phyloP scores from a whole-genome alignment of 208 protist species.

The Trypanosoma rangeli region DNA sequence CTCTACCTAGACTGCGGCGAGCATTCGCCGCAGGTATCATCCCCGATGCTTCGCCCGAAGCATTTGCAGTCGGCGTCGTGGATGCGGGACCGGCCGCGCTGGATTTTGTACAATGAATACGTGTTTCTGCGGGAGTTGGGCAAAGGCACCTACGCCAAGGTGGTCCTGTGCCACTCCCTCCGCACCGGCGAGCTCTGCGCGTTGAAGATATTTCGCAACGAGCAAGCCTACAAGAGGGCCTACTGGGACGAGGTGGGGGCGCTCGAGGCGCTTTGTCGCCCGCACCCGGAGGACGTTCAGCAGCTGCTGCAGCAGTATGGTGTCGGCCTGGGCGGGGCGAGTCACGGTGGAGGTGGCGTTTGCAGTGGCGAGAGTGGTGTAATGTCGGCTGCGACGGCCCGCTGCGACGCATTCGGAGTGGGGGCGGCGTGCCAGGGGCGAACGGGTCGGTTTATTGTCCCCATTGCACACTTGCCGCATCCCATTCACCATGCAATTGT shows the following conservation, averaged over 20 bases:
- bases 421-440: constrained; percentile 21
- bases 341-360: not conserved
- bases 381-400: not conserved
- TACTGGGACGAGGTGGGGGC: constrained; percentile 75
- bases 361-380: not conserved
- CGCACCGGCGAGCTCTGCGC: constrained; percentile 38
- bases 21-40: not conserved
- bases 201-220: constrained; percentile 80
- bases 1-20: constrained; percentile 27
- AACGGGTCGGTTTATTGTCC: constrained; percentile 58
- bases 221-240: constrained; percentile 62
- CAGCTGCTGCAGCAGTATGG: constrained; percentile 28
- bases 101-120: constrained; percentile 73
- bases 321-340: not conserved
- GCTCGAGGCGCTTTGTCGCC: constrained; percentile 36
- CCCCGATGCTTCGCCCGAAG: constrained; percentile 1
- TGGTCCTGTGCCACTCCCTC: constrained; percentile 48
- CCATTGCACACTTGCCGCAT: constrained; percentile 66
- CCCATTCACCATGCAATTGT: constrained; percentile 73
- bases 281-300: constrained; percentile 10
- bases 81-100: not conserved
- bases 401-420: not conserved
- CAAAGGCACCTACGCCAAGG: constrained; percentile 84
- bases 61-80: not conserved
- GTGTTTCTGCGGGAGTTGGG: constrained; percentile 56